phyloP scores from a whole-genome alignment of 495 filamentous ascomycete species.

The Aspergillus steynii region DNA sequence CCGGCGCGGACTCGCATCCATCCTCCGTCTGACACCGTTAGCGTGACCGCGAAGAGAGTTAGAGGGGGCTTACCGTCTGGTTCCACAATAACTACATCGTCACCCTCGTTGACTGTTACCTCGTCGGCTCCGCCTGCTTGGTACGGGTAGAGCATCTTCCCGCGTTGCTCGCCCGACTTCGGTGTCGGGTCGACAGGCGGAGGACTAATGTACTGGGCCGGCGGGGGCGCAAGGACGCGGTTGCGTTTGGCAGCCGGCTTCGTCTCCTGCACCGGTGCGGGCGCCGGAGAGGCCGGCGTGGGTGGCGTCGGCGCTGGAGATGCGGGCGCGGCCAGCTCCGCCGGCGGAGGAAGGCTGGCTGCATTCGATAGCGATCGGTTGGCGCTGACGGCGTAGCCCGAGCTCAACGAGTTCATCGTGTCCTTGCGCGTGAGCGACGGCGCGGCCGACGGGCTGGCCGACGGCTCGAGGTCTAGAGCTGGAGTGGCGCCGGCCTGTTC shows the following conservation, averaged over 20 bases:
- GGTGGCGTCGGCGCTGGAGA: conserved; percentile 28
- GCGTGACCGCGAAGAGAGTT: conserved; percentile 1
- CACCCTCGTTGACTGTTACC: conserved; percentile 72
- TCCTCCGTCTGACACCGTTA: conserved; percentile 68
- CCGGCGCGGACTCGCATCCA: conserved; percentile 81
- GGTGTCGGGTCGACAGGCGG: conserved; percentile 46
- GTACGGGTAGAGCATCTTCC: conserved; percentile 88
- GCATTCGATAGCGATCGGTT: conserved; percentile 69
- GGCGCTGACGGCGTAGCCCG: conserved; percentile 80
- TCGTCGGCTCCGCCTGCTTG: conserved; percentile 78
- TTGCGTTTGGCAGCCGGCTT: conserved; percentile 56
- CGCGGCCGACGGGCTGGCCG: conserved; percentile 39
- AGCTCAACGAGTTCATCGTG: conserved; percentile 91
- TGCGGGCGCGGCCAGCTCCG: conserved; percentile 30
- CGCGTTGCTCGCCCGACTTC: conserved; percentile 60
- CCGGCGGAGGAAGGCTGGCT: conserved; percentile 23
- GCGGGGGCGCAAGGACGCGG: conserved; percentile 83
- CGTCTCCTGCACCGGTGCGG: conserved; percentile 30
- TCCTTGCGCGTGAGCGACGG: conserved; percentile 72
- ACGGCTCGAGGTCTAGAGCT: conserved; percentile 32
- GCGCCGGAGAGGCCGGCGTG: conserved; percentile 13
- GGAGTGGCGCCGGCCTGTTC: conserved; percentile 67
- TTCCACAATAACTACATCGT: conserved; percentile 76
- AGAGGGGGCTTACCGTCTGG: conserved; percentile 70
- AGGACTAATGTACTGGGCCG: conserved; percentile 71